A percentile compares a stretch with the other conserved stretches of the same genome.
These are phyloP conservation scores for Stachybotrys chartarum DNA, from an alignment of 2,329 filamentous ascomycete species.

Conservation along the genomic window DNA sequence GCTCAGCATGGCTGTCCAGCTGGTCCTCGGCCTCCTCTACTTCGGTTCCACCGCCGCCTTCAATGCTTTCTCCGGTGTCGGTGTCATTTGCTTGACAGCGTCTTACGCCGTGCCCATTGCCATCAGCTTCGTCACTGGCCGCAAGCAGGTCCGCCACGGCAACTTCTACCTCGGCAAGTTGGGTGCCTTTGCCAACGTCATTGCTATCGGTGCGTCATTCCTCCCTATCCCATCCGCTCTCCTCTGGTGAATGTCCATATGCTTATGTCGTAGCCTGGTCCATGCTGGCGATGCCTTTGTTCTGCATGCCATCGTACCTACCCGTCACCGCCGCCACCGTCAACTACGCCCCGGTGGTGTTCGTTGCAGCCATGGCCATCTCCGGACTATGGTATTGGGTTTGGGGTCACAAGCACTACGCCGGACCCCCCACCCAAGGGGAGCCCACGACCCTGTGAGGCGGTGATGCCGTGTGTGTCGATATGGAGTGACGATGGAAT, in stretches of 20 bases:
- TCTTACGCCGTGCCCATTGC: constrained; percentile 62
- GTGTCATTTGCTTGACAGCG: constrained; percentile 62
- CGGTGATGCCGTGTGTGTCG: neutral
- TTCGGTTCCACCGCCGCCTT: constrained; percentile 64
- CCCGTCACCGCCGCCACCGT: constrained; percentile 51
- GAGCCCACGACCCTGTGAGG: constrained; percentile 8
- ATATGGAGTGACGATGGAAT: neutral
- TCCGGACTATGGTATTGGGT: constrained; percentile 60
- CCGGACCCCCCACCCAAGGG: constrained; percentile 48
- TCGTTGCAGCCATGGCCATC: constrained; percentile 55
- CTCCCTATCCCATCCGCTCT: neutral
- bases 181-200: constrained; percentile 54
- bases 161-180: constrained; percentile 56
- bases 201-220: constrained; percentile 51
- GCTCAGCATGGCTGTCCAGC: constrained; percentile 59
- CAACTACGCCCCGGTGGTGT: constrained; percentile 73
- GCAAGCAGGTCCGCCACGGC: constrained; percentile 49
- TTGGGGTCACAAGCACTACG: constrained; percentile 65
- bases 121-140: constrained; percentile 53
- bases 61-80: constrained; percentile 64
- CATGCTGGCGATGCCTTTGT: constrained; percentile 60
- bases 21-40: constrained; percentile 59
- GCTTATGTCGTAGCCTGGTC: constrained; percentile 49
- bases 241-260: neutral
- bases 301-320: constrained; percentile 64